Evolutionary conservation across 805 yeast species (phyloP).

Genomic region (Wickerhamomyces kurtzmanii): DNA sequence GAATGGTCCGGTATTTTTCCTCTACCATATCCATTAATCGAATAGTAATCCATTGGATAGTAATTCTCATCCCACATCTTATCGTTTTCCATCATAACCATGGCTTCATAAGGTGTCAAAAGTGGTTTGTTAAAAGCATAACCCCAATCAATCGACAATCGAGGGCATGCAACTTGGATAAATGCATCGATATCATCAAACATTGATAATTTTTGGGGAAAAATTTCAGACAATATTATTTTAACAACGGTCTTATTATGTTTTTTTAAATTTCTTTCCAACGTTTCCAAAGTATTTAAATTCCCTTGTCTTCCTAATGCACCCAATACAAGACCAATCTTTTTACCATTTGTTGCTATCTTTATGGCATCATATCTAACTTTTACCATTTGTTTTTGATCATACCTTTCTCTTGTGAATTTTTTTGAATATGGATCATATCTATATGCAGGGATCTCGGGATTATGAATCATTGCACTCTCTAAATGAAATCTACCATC

Average conservation of each 20-base stretch:
- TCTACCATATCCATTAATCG: conserved; percentile 84
- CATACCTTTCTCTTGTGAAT: conserved; percentile 83
- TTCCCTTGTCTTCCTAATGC: conserved; percentile 96
- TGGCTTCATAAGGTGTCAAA: conserved; percentile 92
- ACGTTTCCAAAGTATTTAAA: conserved; percentile 57
- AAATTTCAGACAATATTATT: conserved; percentile 83
- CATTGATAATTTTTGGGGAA: conserved; percentile 86
- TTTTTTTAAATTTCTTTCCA: conserved; percentile 43
- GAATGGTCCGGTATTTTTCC: conserved; percentile 57
- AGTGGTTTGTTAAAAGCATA: conserved; percentile 91
- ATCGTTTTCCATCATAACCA: conserved; percentile 77
- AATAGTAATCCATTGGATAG: conserved; percentile 96
- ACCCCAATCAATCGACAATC: conserved; percentile 97
- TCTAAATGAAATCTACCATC: conserved; percentile 96
- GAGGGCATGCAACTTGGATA: conserved; percentile 95
- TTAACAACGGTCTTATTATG: conserved; percentile 65
- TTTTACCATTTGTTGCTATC: conserved; percentile 47
- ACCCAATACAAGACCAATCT: conserved; percentile 81
- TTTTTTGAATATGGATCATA: conserved; percentile 93
- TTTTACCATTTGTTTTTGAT: conserved; percentile 69
- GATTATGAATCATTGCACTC: conserved; percentile 95
- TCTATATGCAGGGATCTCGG: conserved; percentile 81
- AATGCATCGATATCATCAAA: conserved; percentile 92
- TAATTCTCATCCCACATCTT: conserved; percentile 48
- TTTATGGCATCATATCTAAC: conserved; percentile 69